Evolutionary conservation across 176 grass and related monocot species (phyloP).

Genomic region (Triticum aestivum): IWGSC_CS_RefSeq_v2.1 NC_057804.1:390410339-390410838

Average conservation of each 20-base stretch:
- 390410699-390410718: too few relatives aligned
- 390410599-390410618: background rate
- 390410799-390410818: too few relatives aligned
- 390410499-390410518: background rate
- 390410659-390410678: background rate
- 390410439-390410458: constrained; percentile 35
- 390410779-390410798: too few relatives aligned
- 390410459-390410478: background rate
- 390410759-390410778: too few relatives aligned
- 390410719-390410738: too few relatives aligned
- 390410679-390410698: background rate
- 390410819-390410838: too few relatives aligned
- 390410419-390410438: constrained; percentile 31
- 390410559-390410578: background rate
- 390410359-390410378: background rate
- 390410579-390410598: constrained; percentile 2
- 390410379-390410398: constrained; percentile 39
- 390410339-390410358: background rate
- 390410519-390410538: background rate
- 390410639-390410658: background rate
- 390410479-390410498: background rate
- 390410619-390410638: background rate
- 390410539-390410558: background rate
- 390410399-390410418: constrained; percentile 18
- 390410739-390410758: too few relatives aligned